Base-by-base conservation (phyloP, 2,329 filamentous ascomycete genomes). In the Myriosclerotinia curreyana region DNA sequence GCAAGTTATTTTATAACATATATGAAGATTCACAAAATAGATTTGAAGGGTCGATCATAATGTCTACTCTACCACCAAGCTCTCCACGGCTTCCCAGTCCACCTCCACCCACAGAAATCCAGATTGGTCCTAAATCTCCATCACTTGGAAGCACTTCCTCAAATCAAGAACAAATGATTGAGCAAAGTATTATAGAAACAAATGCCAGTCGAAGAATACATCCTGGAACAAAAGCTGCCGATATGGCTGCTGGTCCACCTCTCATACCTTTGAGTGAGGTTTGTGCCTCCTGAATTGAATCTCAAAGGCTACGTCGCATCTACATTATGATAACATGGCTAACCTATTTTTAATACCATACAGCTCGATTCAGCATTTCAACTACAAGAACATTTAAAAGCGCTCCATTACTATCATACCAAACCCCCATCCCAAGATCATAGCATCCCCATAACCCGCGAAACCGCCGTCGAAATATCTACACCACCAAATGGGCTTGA, bases 351-450 rank as follows among this genome's bases (percentile, higher is more conserved):
- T 25, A 5, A 11, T 36, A 48, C 22, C 22, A 40, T 51, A 62
- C 76, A 97, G 91, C 92, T 99, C 70, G 93, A 99, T 75, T 98
- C 94, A 28, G 91, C 95, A 52, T 99, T 98, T 76, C 95, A 97
- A 76, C 86, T 98, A 22, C 96, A 97, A 77, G 95, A 99, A 78
- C 94, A 99, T 74, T 88, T 99, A 62, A 94, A 96, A 76, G 91
- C 95, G 44, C 85, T 97, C 20, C 91, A 98, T 79, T 87, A 93
- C 76, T 82, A 89, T 75, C 88, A 90, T 75, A 96, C 91, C 1
- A 84, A 86, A 66, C 84, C 86, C 8, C 71, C 78, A 52, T 74
- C 75, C 61, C 81, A 80, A 60, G 81, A 83, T 68, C 85, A 85
- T 69, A 88, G 86, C 42, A 79, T 84, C 51, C 86, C 94, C 8